Base-by-base conservation (phyloP, 495 filamentous ascomycete species). In the Penicillium parvum region DNA sequence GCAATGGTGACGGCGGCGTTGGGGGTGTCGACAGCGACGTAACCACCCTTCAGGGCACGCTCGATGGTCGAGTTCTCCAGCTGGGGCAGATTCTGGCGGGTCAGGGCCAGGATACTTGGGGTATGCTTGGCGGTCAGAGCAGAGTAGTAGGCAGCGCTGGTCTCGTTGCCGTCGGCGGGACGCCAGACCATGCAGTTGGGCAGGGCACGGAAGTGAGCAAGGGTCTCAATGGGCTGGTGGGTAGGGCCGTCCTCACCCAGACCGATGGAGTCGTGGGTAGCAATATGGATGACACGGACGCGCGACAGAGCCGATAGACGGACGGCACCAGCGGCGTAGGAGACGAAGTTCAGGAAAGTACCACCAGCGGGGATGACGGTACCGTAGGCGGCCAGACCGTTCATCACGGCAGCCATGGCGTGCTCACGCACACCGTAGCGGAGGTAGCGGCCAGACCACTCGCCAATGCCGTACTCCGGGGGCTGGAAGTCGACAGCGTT, bases 181-280 rank as follows among this genome's bases (percentile, higher is more conserved):
- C 92, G 92, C 92, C 92, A 99, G 58, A 97, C 94, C 92, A 97
- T 96, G 80, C 85, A 88, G 85, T 99, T 99, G 53, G 92, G 92
- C 53, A 97, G 80, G 43, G 94, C 94, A 68, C 92, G 92, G 88
- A 97, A 97, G 72, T 99, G 92, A 48, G 92, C 86, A 35, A 99
- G 83, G n/a, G 89, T 95, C 81, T 99, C 92, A 60, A 99, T 95
- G 62, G 92, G 92, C 78, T 99, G 92, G 76, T 99, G 92, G 39
- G 92, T 99, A 44, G 92, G 92, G 43, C 92, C 92, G 61, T 99
- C 92, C 74, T 99, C 94, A 69, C 92, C 92, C 49, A 99, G 87
- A 77, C 92, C 92, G 61, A 99, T 97, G 48, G 90, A 96, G 78
- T 99, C 92, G 81, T 99, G 92, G 55, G 92, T 99, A 46, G 94